Base-by-base conservation (phyloP, 2,329 filamentous ascomycete species). In the Colletotrichum chlorophyti region DNA sequence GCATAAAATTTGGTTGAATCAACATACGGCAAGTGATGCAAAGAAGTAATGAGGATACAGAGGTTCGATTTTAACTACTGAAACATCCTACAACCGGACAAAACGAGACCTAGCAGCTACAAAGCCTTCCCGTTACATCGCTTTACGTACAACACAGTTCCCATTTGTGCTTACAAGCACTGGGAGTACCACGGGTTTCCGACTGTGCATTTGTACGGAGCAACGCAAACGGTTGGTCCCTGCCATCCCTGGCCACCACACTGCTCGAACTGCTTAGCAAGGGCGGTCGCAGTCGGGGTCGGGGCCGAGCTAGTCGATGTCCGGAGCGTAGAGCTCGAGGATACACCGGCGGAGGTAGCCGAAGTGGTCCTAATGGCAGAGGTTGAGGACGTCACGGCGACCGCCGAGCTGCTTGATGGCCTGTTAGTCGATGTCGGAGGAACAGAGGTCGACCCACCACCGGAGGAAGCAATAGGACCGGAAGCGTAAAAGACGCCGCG, bases 131-230 rank as follows among this genome's bases (percentile, higher is more conserved):
- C n/a, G n/a, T n/a, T n/a, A n/a, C 14, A 23, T n/a, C 12, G 8
- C 12, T 27, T 29, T 23, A 17, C 10, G n/a, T 15, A 6, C 2
- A 6, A 2, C 1, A 1, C 24, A 14, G 1, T 23, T 37, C 5
- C 2, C 0, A 14, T 4, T 4, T n/a, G n/a, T 31, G n/a, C 35
- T 46, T 66, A 78, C 60, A 76, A 54, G 64, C 76, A 79, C 66
- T 79, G 76, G 21, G 58, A 73, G 67, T 78, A 79, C 62, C 65
- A 79, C 42, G 70, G 66, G 61, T 78, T 79, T 49, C 29, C 5
- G 23, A 23, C 31, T 14, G 52, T 65, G 64, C 78, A 80, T 1
- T 63, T 66, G 46, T 75, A 78, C 8, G 78, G 79, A 15, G 72
- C 67, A 11, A 75, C 69, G 34, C 78, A 80, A 1, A 70, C 71